These are phyloP conservation scores for Flammula alnicola DNA, from an alignment of 1,284 basidiomycete species.

Conservation along the genomic window DNA sequence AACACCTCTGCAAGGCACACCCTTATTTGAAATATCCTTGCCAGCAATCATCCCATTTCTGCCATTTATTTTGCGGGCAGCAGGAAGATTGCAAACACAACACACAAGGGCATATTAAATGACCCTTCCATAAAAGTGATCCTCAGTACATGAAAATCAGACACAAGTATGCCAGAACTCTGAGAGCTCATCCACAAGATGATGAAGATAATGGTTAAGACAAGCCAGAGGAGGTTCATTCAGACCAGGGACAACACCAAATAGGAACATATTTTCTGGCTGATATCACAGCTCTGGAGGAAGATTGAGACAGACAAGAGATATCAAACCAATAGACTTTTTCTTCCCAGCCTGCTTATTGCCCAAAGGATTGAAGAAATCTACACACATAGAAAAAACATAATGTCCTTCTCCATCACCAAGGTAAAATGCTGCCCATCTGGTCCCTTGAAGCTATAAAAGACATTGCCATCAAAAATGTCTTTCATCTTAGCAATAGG, in stretches of 20 bases:
- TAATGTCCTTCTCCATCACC: too few relatives aligned
- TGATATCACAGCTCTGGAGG: slow-evolving; percentile 13
- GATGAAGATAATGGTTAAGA: slow-evolving; percentile 9
- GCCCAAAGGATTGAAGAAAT: slow-evolving; percentile 8
- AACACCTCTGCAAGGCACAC: too few relatives aligned
- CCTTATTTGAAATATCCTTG: too few relatives aligned
- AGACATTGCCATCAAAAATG: too few relatives aligned
- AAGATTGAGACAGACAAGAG: slow-evolving; percentile 12
- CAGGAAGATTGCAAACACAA: slow-evolving; percentile 7
- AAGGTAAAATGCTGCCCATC: too few relatives aligned
- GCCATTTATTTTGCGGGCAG: slow-evolving; percentile 6
- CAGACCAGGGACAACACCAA: slow-evolving; percentile 6
- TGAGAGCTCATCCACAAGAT: slow-evolving; percentile 8
- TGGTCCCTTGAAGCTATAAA: too few relatives aligned
- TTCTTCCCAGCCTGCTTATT: slow-evolving; percentile 9
- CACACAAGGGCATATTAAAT: slow-evolving; percentile 1
- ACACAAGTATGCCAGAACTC: slow-evolving; percentile 13
- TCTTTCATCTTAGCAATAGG: too few relatives aligned
- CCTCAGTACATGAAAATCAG: neutral
- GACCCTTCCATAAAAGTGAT: neutral
- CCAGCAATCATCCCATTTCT: too few relatives aligned
- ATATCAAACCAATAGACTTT: slow-evolving; percentile 14
- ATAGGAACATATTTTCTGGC: slow-evolving; percentile 15
- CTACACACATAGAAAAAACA: too few relatives aligned
- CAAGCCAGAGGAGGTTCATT: slow-evolving; percentile 1